Conservation (phyloP, 306 rosid species). For the Pyrus bretschneideri region DNA sequence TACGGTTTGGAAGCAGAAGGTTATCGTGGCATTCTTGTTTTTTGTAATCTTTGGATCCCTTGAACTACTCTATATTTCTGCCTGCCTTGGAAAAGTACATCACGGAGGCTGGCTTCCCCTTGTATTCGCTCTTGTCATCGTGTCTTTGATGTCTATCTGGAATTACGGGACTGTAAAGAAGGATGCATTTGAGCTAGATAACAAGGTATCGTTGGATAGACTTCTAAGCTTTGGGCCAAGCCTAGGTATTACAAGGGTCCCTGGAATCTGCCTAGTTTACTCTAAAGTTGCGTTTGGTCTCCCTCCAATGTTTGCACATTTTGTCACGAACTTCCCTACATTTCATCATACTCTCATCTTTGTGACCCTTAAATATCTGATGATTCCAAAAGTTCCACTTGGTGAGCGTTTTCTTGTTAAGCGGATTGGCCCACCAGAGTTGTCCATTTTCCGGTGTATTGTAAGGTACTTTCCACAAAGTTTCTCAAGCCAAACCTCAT, state of each 20-base stretch:
- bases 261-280: constrained; percentile 28
- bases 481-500: neutral
- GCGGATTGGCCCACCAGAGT: constrained; percentile 3
- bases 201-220: constrained; percentile 23
- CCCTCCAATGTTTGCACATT: constrained; percentile 27
- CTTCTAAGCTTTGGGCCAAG: constrained; percentile 13
- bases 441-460: constrained; percentile 6
- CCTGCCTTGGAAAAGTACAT: constrained; percentile 21
- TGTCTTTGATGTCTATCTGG: constrained; percentile 25
- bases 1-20: constrained; percentile 17
- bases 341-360: constrained; percentile 22
- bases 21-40: constrained; percentile 10
- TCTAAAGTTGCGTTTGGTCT: constrained; percentile 14
- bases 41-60: constrained; percentile 19
- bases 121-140: neutral
- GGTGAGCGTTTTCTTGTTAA: constrained; percentile 9
- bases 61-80: constrained; percentile 21
- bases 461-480: constrained; percentile 1
- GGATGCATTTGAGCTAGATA: constrained; percentile 18
- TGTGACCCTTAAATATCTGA: constrained; percentile 15
- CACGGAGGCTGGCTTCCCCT: constrained; percentile 29
- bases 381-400: constrained; percentile 17
- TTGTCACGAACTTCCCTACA: constrained; percentile 26
- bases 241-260: constrained; percentile 19
- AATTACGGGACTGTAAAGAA: constrained; percentile 20